A percentile compares a stretch with the other conserved stretches of the same genome.
Evolutionary conservation across 495 filamentous ascomycete species (phyloP).

Genomic region (Neurospora tetraspora): DNA sequence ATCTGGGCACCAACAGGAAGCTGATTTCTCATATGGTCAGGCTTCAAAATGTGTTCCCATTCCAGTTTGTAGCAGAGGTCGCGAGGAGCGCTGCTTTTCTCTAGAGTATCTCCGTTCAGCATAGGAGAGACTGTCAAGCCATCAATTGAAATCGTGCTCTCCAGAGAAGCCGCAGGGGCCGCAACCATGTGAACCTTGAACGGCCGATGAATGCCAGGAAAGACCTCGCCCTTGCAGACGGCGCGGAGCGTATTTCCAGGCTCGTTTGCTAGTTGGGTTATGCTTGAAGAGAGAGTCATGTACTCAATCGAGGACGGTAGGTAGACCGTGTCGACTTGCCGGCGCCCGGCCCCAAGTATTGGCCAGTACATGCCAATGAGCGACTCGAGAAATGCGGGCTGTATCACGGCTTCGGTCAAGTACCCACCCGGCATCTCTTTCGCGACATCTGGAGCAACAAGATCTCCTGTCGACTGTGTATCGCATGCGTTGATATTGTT

Average conservation of each 20-base stretch:
- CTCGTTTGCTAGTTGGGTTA: slow-evolving; percentile 15
- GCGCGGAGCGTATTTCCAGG: slow-evolving; percentile 24
- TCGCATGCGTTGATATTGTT: slow-evolving; percentile 29
- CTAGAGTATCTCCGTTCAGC: slow-evolving; percentile 23
- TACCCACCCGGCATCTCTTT: slow-evolving; percentile 41
- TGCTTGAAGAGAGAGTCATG: slow-evolving; percentile 23
- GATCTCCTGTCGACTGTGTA: slow-evolving; percentile 29
- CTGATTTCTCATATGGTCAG: slow-evolving; percentile 5
- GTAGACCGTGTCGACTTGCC: slow-evolving; percentile 28
- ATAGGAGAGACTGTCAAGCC: slow-evolving; percentile 32
- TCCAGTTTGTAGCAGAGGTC: slow-evolving; percentile 43
- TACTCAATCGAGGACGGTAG: slow-evolving; percentile 31
- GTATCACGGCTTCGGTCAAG: slow-evolving; percentile 35
- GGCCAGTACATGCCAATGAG: slow-evolving; percentile 40
- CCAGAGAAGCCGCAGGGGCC: slow-evolving; percentile 15
- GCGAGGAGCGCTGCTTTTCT: slow-evolving; percentile 15
- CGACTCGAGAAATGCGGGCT: slow-evolving; percentile 44
- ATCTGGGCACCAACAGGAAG: slow-evolving; percentile 20
- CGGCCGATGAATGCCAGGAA: slow-evolving; percentile 19
- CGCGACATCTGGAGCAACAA: slow-evolving; percentile 39
- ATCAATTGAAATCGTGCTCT: slow-evolving; percentile 27
- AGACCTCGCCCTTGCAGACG: slow-evolving; percentile 25
- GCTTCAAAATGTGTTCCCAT: slow-evolving; percentile 38
- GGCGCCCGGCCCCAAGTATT: slow-evolving; percentile 23
- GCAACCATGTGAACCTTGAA: slow-evolving; percentile 29